Evolutionary conservation across 148 eudicot species (phyloP).

Genomic region (Heliamphora exappendiculata): DNA sequence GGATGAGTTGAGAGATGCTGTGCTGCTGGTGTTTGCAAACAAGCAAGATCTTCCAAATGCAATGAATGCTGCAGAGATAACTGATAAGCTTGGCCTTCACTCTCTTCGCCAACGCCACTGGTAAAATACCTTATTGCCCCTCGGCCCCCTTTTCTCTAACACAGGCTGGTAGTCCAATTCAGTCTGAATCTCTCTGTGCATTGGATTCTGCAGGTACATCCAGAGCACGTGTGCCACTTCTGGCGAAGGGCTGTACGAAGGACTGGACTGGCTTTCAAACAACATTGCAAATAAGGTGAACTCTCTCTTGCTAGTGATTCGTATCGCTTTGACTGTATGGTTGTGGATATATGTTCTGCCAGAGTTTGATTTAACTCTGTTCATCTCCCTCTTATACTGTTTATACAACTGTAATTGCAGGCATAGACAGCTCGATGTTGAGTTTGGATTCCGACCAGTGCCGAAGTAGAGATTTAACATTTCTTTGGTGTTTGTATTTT

Average conservation of each 20-base stretch:
- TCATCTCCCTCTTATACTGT: background rate
- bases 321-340: background rate
- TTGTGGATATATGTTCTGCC: background rate
- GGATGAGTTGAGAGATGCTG: conserved; percentile 79
- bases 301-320: background rate
- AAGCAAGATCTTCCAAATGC: conserved; percentile 87
- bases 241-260: conserved; percentile 71
- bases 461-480: background rate
- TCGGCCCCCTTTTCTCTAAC: background rate
- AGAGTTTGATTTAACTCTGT: background rate
- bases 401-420: conserved; percentile 15
- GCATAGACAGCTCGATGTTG: conserved; percentile 12
- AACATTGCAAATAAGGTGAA: conserved; percentile 65
- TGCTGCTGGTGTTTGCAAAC: conserved; percentile 78
- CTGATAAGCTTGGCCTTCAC: conserved; percentile 79
- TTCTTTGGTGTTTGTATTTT: conserved; percentile 5
- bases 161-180: background rate
- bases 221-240: conserved; percentile 77
- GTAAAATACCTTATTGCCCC: conserved; percentile 29
- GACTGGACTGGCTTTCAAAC: conserved; percentile 74
- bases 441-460: background rate
- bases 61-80: conserved; percentile 79
- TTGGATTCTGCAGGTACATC: conserved; percentile 41
- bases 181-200: background rate
- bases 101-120: conserved; percentile 77